These are phyloP conservation scores for Neltuma alba DNA, from an alignment of 306 rosid species.

Conservation along the genomic window DNA sequence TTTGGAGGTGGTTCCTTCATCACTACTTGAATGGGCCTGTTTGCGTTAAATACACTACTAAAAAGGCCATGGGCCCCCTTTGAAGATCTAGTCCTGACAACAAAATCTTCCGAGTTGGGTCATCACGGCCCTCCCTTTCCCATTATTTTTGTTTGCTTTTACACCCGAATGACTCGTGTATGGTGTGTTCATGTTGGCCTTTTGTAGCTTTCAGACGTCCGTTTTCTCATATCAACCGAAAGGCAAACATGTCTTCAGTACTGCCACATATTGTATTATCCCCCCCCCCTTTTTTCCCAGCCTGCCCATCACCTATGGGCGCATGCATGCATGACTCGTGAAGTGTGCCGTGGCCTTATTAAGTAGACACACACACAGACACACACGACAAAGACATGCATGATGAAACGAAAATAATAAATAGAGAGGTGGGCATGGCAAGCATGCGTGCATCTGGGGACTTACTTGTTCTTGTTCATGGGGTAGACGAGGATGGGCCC, in stretches of 20 bases:
- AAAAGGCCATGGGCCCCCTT: conserved; percentile 40
- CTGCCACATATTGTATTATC: too few relatives aligned
- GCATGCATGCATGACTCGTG: conserved; percentile 36
- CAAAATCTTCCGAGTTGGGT: conserved; percentile 55
- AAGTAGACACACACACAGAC: conserved; percentile 10
- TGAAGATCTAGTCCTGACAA: conserved; percentile 68
- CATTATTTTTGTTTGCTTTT: conserved; percentile 42
- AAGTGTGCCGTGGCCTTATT: conserved; percentile 22
- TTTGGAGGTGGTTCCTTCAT: neutral
- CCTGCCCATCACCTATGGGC: too few relatives aligned
- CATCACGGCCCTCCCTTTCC: conserved; percentile 21
- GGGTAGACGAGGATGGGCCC: conserved; percentile 99
- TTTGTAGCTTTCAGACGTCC: neutral
- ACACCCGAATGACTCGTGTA: too few relatives aligned
- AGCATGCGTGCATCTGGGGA: conserved; percentile 25
- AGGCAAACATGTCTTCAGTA: too few relatives aligned
- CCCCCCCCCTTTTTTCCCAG: too few relatives aligned
- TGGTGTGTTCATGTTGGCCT: neutral
- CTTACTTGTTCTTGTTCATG: conserved; percentile 89
- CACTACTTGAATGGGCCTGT: neutral
- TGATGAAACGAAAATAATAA: neutral
- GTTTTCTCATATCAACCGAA: neutral
- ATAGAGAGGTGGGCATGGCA: neutral
- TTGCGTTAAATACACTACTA: neutral
- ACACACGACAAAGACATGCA: conserved; percentile 31